Evolutionary conservation across 164 flowering plant species (phyloP).

Genomic region (Vitis cinerea): DNA sequence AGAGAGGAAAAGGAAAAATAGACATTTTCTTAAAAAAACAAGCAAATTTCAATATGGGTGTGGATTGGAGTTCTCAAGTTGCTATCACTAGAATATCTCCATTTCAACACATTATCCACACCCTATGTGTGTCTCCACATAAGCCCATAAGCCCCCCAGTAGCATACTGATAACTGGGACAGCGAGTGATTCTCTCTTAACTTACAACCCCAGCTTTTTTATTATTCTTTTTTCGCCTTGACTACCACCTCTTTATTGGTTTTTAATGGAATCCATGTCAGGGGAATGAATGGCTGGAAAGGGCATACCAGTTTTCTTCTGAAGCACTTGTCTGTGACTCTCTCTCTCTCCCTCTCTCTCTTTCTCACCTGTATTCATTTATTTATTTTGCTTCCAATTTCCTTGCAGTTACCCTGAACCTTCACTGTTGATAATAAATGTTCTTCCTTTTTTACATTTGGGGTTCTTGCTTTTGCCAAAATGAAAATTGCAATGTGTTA

Average conservation of each 20-base stretch:
- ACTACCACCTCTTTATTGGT: conserved; percentile 16
- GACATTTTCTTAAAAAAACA: neutral
- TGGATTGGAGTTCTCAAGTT: too few relatives aligned
- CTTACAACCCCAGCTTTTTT: conserved; percentile 8
- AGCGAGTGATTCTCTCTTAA: conserved; percentile 12
- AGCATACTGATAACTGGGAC: conserved; percentile 7
- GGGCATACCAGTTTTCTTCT: conserved; percentile 34
- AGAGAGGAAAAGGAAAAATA: conserved; percentile 11
- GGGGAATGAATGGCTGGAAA: conserved; percentile 55
- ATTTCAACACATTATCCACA: conserved; percentile 1
- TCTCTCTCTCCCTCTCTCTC: conserved; percentile 9
- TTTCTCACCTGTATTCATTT: neutral
- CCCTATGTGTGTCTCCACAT: conserved; percentile 4
- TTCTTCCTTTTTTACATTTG: neutral
- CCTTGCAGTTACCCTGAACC: conserved; percentile 18
- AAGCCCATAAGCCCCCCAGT: neutral
- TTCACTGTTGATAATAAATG: neutral
- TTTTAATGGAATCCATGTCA: conserved; percentile 55
- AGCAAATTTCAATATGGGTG: too few relatives aligned
- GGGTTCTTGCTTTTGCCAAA: neutral
- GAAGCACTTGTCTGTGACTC: conserved; percentile 33
- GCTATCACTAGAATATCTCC: too few relatives aligned
- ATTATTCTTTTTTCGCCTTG: conserved; percentile 2
- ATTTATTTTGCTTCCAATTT: conserved; percentile 19
- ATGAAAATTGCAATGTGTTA: too few relatives aligned